Evolutionary conservation across 441 rosid genomes (phyloP), one percentile per base, ranked within the genome.

Genomic region (Capsella rubella): DNA sequence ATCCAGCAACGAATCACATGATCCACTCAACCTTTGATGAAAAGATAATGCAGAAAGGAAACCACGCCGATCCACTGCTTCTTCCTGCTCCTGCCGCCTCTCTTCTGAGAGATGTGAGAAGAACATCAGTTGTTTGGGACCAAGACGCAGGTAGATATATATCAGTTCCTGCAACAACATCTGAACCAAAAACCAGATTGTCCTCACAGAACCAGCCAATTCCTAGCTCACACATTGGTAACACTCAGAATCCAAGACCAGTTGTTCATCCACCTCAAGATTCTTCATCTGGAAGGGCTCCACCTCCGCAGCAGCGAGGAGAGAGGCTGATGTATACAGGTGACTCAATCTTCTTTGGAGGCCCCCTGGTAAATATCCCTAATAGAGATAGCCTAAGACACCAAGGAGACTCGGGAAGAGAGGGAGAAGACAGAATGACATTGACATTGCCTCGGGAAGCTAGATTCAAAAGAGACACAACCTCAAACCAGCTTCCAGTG

Each of bases 71-170:
- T 75, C 90, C 95, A 11, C 67, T 94, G 58, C 82, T 84, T 65
- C 85, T 82, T 56, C 74, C 91, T 28, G 89, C 95, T 65, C 90
- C 97, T 47, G 78, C 97, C 25, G 70, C 91, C 63, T 90, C 97
- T 69, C 87, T 95, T 82, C 87, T 91, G 50, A 83, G 97, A 82
- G 98, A 95, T 59, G 90, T 89, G 61, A 92, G 87, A 80, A 86
- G 89, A 76, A 88, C 98, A 40, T 92, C 97, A 59, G 99, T 92
- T 66, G 87, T 89, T 10, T 92, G 91, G 91, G 98, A 95, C 78
- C 98, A 84, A 85, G 99, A 92, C 67, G 97, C 97, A 40, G 95
- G 98, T 34, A 85, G 99, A 77, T 95, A 88, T 34, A 82, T 90
- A 61, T 95, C 99, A 8, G 85, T 90, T 63, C 96, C 97, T 16